phyloP scores from a whole-genome alignment of 108 stramenopile genomes.

The Stephanodiscus minutulus region DNA sequence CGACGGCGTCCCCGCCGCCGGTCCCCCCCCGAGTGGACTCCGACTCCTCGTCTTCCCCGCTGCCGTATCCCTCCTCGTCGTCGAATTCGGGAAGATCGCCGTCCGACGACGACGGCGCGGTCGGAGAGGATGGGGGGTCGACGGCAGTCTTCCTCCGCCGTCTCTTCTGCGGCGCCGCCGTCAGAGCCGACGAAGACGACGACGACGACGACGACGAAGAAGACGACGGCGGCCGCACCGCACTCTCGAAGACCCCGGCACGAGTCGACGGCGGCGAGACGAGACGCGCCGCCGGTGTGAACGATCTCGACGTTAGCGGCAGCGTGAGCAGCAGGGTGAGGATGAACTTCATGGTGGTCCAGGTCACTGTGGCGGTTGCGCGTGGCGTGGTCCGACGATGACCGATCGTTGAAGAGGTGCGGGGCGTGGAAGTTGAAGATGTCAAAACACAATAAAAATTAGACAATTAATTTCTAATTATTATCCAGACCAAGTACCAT shows the following conservation, averaged over 20 bases:
- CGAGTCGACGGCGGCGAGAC: not conserved
- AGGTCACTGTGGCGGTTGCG: too few relatives aligned
- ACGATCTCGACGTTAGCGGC: conserved; percentile 3
- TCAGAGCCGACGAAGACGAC: conserved; percentile 20
- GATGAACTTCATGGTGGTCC: conserved; percentile 12
- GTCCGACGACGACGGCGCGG: conserved; percentile 1
- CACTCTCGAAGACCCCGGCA: not conserved
- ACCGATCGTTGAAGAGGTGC: too few relatives aligned
- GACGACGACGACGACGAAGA: too few relatives aligned
- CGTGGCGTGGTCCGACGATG: not conserved
- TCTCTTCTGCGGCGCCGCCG: conserved; percentile 33
- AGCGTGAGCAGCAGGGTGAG: conserved; percentile 6
- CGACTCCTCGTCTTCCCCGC: conserved; percentile 24
- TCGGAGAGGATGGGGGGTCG: conserved; percentile 5
- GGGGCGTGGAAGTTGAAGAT: too few relatives aligned
- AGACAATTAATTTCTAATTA: too few relatives aligned
- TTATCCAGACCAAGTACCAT: too few relatives aligned
- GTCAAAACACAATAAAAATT: too few relatives aligned
- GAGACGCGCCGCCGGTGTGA: not conserved
- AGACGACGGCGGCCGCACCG: conserved; percentile 1
- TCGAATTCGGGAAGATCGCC: conserved; percentile 83
- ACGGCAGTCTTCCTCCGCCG: conserved; percentile 31
- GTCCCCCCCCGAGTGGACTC: too few relatives aligned
- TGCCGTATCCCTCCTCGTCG: conserved; percentile 43
- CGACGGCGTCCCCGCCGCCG: conserved; percentile 38